These are phyloP conservation scores for Mortierella sp. DNA, from an alignment of 371 early-diverging fungal species.

Conservation along the genomic window DNA sequence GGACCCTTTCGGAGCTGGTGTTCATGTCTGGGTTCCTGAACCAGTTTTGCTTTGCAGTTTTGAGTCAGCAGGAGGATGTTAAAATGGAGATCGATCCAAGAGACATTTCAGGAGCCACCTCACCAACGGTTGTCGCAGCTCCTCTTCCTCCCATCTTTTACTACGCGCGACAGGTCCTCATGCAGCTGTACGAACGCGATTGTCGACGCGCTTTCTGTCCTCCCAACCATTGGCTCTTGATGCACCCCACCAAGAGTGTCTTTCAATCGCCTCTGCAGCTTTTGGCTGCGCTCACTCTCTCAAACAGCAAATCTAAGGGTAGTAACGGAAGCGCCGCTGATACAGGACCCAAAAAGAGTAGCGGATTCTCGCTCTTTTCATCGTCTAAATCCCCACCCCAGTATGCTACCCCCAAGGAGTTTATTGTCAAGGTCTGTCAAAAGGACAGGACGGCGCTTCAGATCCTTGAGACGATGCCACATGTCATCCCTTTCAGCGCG, in stretches of 20 bases:
- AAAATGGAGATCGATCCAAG: not conserved
- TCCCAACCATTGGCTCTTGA: constrained; percentile 79
- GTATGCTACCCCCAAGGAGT: constrained; percentile 57
- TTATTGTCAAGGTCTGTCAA: constrained; percentile 46
- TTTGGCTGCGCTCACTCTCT: constrained; percentile 51
- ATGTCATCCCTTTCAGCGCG: constrained; percentile 86
- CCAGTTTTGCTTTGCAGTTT: constrained; percentile 76
- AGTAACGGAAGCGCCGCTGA: not conserved
- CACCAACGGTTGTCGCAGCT: not conserved
- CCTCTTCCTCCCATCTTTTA: constrained; percentile 63
- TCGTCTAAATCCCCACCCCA: constrained; percentile 48
- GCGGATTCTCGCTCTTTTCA: constrained; percentile 35
- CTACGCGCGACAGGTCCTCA: constrained; percentile 72
- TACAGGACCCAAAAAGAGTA: constrained; percentile 13
- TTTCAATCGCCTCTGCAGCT: constrained; percentile 48
- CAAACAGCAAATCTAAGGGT: constrained; percentile 29
- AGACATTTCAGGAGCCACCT: not conserved
- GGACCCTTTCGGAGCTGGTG: constrained; percentile 66
- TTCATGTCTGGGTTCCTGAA: constrained; percentile 72
- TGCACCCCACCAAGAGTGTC: constrained; percentile 57
- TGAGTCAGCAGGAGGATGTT: constrained; percentile 56
- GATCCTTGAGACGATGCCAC: constrained; percentile 84
- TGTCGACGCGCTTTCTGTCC: constrained; percentile 80
- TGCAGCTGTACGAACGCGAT: constrained; percentile 85
- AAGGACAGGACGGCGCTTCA: constrained; percentile 72